phyloP scores from a whole-genome alignment of 2,329 filamentous ascomycete species.

The Trichophyton verrucosum region DNA sequence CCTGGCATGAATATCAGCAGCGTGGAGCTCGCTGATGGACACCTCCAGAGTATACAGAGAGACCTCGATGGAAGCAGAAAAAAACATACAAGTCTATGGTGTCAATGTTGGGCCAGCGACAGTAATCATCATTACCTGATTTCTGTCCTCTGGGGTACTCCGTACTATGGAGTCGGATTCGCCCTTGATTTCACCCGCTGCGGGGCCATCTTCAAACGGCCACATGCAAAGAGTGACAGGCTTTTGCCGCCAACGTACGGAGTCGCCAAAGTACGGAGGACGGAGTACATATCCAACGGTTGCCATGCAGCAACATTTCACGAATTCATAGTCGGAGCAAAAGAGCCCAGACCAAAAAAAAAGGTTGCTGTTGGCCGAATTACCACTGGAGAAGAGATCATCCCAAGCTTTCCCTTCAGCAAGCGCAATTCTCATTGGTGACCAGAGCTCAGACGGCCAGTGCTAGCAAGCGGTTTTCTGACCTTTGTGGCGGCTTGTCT shows the following conservation, averaged over 20 bases:
- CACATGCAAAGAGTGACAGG: no score
- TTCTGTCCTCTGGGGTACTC: no score
- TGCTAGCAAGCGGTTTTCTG: background rate
- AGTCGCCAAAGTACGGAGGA: background rate
- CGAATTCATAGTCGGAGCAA: background rate
- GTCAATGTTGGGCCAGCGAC: no score
- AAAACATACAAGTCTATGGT: no score
- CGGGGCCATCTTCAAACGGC: background rate
- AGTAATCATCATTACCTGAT: no score
- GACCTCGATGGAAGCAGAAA: no score
- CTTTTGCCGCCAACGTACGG: no score
- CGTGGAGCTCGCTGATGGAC: no score
- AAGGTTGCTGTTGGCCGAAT: background rate
- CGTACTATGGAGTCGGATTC: no score
- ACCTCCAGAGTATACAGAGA: no score
- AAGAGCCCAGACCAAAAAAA: background rate
- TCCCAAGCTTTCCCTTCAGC: background rate
- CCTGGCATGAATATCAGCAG: no score
- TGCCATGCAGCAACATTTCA: background rate
- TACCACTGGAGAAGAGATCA: background rate
- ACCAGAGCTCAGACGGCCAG: background rate
- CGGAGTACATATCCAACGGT: background rate
- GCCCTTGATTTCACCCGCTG: background rate
- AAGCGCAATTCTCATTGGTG: background rate
- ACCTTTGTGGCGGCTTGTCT: background rate